These are phyloP conservation scores for Daldinia sp. DNA, from an alignment of 2,329 filamentous ascomycete species.

Conservation along the genomic window DNA sequence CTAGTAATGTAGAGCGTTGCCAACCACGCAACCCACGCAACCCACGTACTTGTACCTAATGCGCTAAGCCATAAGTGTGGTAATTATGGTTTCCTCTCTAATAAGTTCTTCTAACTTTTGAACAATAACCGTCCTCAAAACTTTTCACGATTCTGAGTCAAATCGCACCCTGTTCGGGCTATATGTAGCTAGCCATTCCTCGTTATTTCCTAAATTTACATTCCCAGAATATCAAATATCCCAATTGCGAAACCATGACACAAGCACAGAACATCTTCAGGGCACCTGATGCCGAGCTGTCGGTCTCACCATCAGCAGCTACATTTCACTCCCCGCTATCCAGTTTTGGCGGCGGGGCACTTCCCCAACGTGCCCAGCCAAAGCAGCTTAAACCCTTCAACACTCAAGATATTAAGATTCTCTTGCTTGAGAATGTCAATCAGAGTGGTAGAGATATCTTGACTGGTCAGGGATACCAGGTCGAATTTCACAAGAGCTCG, in stretches of 20 bases:
- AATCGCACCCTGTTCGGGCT: constrained; percentile 15
- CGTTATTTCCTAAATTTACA: constrained; percentile 4
- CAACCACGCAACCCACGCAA: constrained; percentile 9
- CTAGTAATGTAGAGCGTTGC: constrained; percentile 9
- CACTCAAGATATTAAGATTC: constrained; percentile 94
- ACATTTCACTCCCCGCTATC: constrained; percentile 77
- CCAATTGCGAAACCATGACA: constrained; percentile 53
- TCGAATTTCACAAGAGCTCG: constrained; percentile 89
- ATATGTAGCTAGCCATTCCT: constrained; percentile 33
- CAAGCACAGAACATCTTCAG: constrained; percentile 64
- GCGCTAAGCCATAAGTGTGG: constrained; percentile 25
- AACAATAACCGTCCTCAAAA: constrained; percentile 18
- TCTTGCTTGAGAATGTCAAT: constrained; percentile 97
- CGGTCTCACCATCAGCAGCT: constrained; percentile 77
- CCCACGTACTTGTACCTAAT: constrained; percentile 11
- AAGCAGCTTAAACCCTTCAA: constrained; percentile 96
- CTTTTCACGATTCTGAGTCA: constrained; percentile 40
- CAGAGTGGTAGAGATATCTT: constrained; percentile 87
- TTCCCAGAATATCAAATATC: constrained; percentile 12
- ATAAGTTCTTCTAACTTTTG: not conserved
- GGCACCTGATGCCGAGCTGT: constrained; percentile 55
- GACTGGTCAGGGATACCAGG: constrained; percentile 89
- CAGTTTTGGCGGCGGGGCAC: constrained; percentile 66
- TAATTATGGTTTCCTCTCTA: constrained; percentile 11
- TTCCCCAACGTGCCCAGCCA: constrained; percentile 57